Evolutionary conservation across 2,329 filamentous ascomycete genomes (phyloP).

Genomic region (Cytospora mali): DNA sequence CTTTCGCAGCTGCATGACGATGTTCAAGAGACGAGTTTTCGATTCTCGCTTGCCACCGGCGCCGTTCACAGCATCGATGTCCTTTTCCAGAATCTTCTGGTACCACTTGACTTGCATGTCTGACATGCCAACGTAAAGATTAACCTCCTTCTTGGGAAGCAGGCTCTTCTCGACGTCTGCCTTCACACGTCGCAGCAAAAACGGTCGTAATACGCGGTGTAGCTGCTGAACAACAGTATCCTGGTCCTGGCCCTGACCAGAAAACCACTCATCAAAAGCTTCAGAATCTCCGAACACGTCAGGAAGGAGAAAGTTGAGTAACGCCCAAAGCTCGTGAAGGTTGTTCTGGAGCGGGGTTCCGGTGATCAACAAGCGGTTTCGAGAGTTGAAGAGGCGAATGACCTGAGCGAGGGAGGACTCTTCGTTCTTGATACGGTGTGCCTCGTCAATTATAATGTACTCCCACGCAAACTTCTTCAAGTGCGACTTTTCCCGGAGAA

Average conservation of each 20-base stretch:
- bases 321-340: conserved; percentile 93
- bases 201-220: conserved; percentile 88
- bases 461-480: conserved; percentile 99
- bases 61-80: conserved; percentile 97
- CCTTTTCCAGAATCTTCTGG: conserved; percentile 97
- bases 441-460: conserved; percentile 98
- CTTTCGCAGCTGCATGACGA: conserved; percentile 98
- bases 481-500: conserved; percentile 90
- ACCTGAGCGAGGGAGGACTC: conserved; percentile 96
- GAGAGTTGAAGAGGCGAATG: conserved; percentile 92
- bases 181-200: conserved; percentile 94
- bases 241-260: conserved; percentile 83
- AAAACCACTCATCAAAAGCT: conserved; percentile 98
- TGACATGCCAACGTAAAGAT: conserved; percentile 96
- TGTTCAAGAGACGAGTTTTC: conserved; percentile 94
- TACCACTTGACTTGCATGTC: conserved; percentile 99
- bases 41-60: conserved; percentile 95
- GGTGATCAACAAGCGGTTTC: conserved; percentile 93
- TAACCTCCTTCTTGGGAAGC: conserved; percentile 95
- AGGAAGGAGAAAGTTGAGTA: conserved; percentile 96
- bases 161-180: conserved; percentile 97
- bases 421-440: conserved; percentile 99
- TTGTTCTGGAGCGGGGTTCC: conserved; percentile 98
- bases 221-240: conserved; percentile 96
- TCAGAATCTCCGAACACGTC: conserved; percentile 97